These are phyloP conservation scores for Trypanosoma platydactyli DNA, from an alignment of 208 protist genomes.

Conservation along the genomic window DNA sequence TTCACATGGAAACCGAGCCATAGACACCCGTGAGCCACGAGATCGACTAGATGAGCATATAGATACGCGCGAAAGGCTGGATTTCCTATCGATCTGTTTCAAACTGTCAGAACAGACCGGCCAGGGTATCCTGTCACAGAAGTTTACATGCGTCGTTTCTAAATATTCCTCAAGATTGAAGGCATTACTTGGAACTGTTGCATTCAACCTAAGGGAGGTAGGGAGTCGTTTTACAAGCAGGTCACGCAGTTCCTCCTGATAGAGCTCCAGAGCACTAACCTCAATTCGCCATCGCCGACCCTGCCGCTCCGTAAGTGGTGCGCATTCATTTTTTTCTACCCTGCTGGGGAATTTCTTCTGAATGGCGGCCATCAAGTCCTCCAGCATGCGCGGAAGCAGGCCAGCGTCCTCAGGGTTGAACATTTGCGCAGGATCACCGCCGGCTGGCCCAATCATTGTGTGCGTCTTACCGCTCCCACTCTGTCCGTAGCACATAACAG, in stretches of 20 bases:
- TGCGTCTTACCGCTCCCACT: slow-evolving; percentile 92
- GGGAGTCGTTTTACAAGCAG: slow-evolving; percentile 29
- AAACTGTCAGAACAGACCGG: neutral
- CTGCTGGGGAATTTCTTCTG: slow-evolving; percentile 1
- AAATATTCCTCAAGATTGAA: neutral
- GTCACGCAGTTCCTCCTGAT: slow-evolving; percentile 80
- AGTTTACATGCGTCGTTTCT: neutral
- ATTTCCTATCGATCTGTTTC: neutral
- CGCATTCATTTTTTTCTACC: slow-evolving; percentile 12
- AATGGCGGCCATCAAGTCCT: slow-evolving; percentile 1
- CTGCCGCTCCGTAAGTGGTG: neutral
- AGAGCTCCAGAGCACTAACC: slow-evolving; percentile 72
- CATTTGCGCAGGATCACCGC: slow-evolving; percentile 19
- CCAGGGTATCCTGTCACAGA: neutral
- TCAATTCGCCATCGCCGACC: slow-evolving; percentile 5
- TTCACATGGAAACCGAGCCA: neutral
- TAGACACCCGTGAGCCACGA: neutral
- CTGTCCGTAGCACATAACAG: slow-evolving; percentile 90
- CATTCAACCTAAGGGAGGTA: neutral
- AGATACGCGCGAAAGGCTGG: neutral
- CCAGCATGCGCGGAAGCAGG: slow-evolving; percentile 25
- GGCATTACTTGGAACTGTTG: neutral
- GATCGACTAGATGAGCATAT: neutral
- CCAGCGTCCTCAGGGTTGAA: neutral
- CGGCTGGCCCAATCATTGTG: slow-evolving; percentile 70